Evolutionary conservation across 129 eudicot genomes (phyloP), one percentile per base, ranked within the genome.

Genomic region (Helianthus tuberosus): DNA sequence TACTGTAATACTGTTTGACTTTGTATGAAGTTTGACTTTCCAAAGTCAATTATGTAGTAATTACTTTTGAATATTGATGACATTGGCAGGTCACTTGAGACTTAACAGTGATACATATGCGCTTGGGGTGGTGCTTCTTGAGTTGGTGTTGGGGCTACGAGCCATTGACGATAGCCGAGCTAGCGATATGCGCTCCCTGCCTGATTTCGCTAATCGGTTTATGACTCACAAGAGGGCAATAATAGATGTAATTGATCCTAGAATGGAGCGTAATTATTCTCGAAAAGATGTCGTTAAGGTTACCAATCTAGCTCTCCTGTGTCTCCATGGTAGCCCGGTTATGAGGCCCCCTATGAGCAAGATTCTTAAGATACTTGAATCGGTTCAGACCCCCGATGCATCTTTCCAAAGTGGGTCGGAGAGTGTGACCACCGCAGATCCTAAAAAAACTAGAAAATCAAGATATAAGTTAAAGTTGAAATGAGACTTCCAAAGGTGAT

Each of bases 111-210:
- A 94, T 70, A 86, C 88, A 46, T 94, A 94, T 64, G 98, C 96
- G 54, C 90, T 85, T 48, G 98, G 98, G 53, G 98, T 94, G 38
- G 98, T 94, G 71, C 86, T 94, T 68, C 91, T 88, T 50, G 98
- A 94, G 84, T 85, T 94, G 97, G 75, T 90, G 53, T 85, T 86
- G 2, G 98, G 98, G 36, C 84, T 88, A 46, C 83, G 85, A 73
- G 97, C 98, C 47, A 81, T 90, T 87, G 97, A 94, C 74, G 85
- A 79, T 77, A 88, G 96, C 77, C 75, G 93, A 69, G 93, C 97
- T 43, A 83, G 93, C 72, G 87, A 85, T 66, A 97, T 90, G 77
- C 91, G 85, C 48, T 86, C 91, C 68, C 80, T 94, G 44, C 97
- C 88, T 3, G 98, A 94, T 66, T 88, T 91, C 91, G 90, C 93